Conservation (phyloP, 169 alveolate species). For the Blepharisma undulans region DNA sequence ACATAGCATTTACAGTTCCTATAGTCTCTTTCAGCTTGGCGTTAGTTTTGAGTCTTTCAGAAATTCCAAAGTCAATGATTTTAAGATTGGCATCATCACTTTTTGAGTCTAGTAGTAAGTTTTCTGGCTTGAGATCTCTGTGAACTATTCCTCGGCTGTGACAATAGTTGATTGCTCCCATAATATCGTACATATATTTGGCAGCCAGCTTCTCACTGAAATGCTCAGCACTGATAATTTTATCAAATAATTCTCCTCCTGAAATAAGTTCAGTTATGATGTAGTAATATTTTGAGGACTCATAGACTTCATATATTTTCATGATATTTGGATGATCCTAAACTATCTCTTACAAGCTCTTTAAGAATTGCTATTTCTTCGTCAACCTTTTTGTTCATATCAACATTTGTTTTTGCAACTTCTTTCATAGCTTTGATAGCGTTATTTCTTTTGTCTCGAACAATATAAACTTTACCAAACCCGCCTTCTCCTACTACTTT, state of each 20-base stretch:
- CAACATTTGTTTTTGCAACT: background rate
- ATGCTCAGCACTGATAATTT: background rate
- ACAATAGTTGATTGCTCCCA: slow-evolving; percentile 84
- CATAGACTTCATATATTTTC: slow-evolving; percentile 22
- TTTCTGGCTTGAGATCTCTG: slow-evolving; percentile 95
- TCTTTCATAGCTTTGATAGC: background rate
- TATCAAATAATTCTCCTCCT: slow-evolving; percentile 22
- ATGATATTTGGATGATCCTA: slow-evolving; percentile 17
- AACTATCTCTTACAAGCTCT: background rate
- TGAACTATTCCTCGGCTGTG: slow-evolving; percentile 92
- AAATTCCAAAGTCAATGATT: slow-evolving; percentile 36
- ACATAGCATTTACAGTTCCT: slow-evolving; percentile 47
- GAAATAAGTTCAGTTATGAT: background rate
- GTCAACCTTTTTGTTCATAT: background rate
- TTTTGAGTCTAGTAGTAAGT: slow-evolving; percentile 56
- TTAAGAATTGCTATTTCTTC: background rate
- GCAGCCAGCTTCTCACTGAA: background rate
- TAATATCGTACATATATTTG: background rate
- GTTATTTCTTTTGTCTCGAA: background rate
- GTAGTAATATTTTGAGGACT: background rate
- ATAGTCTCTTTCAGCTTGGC: slow-evolving; percentile 56
- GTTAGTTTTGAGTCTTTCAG: background rate
- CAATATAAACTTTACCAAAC: background rate
- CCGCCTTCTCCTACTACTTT: slow-evolving; percentile 2
- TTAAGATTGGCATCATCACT: slow-evolving; percentile 4